phyloP scores from a whole-genome alignment of 1,139 yeast genomes.

The Zygoascus hellenicus region DNA sequence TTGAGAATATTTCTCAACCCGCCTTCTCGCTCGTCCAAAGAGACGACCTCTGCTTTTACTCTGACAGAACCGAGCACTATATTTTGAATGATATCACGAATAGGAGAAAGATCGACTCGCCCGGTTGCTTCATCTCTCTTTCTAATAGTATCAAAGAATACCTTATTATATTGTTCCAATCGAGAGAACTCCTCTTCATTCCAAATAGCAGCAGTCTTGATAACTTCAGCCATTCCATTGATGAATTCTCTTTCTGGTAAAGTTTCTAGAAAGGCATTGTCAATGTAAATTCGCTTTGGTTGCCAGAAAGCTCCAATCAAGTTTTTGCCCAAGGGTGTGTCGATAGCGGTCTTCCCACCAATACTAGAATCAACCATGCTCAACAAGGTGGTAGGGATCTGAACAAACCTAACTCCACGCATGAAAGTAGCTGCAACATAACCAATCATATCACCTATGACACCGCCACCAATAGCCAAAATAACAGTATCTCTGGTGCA shows the following conservation, averaged over 20 bases:
- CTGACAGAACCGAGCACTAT: conserved; percentile 80
- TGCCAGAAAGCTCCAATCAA: conserved; percentile 98
- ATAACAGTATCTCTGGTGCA: conserved; percentile 96
- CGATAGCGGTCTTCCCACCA: conserved; percentile 98
- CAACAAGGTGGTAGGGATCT: conserved; percentile 86
- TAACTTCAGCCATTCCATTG: conserved; percentile 98
- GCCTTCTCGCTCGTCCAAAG: conserved; percentile 92
- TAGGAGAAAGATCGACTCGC: conserved; percentile 53
- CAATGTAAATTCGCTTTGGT: conserved; percentile 83
- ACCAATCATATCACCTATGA: conserved; percentile 98
- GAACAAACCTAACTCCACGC: conserved; percentile 95
- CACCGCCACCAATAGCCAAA: conserved; percentile 97
- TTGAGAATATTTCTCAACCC: conserved; percentile 87
- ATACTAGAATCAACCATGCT: conserved; percentile 98
- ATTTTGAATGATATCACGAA: conserved; percentile 66
- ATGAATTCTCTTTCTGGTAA: conserved; percentile 91
- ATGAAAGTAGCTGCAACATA: conserved; percentile 97
- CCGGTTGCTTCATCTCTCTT: conserved; percentile 37
- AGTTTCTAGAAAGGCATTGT: conserved; percentile 79
- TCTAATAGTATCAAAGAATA: conserved; percentile 58
- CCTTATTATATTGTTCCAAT: conserved; percentile 67
- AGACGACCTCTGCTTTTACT: conserved; percentile 92
- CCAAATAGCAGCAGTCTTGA: conserved; percentile 98
- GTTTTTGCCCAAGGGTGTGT: conserved; percentile 95
- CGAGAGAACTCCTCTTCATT: conserved; percentile 80